Conservation (phyloP, 202 grass and related monocot species). For the Schoenoplectus triqueter region DNA sequence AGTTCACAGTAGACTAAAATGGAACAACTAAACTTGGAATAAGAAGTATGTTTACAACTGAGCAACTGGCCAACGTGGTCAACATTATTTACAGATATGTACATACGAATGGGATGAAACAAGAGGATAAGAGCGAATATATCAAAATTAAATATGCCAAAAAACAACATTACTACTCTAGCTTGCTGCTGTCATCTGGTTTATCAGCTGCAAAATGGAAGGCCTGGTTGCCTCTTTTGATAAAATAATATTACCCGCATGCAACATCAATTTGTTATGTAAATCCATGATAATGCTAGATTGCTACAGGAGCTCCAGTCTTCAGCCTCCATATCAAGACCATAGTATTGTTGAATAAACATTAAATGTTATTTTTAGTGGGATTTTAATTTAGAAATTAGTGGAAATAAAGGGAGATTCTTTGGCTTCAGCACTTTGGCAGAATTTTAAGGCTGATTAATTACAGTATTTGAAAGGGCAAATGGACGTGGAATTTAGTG, state of each 20-base stretch:
- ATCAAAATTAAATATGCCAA: neutral
- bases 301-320: conserved; percentile 89
- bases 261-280: conserved; percentile 45
- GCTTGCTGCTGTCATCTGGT: conserved; percentile 39
- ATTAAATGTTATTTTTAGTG: too few species aligned
- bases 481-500: too few species aligned
- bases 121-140: neutral
- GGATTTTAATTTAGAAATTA: too few species aligned
- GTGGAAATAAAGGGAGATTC: too few species aligned
- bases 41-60: neutral
- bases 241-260: conserved; percentile 52
- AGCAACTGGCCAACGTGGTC: conserved; percentile 7
- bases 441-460: too few species aligned
- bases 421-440: too few species aligned
- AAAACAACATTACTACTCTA: conserved; percentile 3
- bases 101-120: conserved; percentile 1
- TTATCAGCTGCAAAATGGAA: conserved; percentile 42
- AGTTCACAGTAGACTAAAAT: conserved; percentile 9
- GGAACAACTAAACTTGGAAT: neutral
- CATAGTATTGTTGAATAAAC: too few species aligned
- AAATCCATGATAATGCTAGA: conserved; percentile 61
- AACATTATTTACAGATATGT: conserved; percentile 17
- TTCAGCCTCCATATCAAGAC: conserved; percentile 65
- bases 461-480: too few species aligned
- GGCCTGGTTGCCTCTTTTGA: conserved; percentile 31